phyloP scores from a whole-genome alignment of 768 basidiomycete genomes.

The Rubroboletus satanas region DNA sequence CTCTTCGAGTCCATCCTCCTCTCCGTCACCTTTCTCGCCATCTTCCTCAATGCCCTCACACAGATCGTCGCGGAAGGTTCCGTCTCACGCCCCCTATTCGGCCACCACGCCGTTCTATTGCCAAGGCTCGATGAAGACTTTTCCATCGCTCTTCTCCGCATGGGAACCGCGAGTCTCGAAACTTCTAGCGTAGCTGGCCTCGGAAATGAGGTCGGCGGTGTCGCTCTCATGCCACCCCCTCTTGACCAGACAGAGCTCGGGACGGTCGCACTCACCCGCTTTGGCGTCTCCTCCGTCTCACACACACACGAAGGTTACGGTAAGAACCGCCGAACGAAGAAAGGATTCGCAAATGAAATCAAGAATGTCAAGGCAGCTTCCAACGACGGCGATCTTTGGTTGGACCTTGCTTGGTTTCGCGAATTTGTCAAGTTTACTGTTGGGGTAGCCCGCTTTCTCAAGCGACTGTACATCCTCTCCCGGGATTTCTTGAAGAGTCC shows the following conservation, averaged over 20 bases:
- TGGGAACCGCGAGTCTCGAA: constrained; percentile 74
- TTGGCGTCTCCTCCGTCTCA: constrained; percentile 40
- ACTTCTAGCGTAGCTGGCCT: constrained; percentile 68
- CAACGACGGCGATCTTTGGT: constrained; percentile 36
- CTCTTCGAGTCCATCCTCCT: constrained; percentile 65
- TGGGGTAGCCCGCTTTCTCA: constrained; percentile 28
- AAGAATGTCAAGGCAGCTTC: constrained; percentile 36
- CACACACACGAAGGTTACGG: constrained; percentile 27
- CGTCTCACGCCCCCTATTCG: constrained; percentile 58
- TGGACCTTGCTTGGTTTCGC: constrained; percentile 39
- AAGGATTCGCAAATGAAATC: constrained; percentile 52
- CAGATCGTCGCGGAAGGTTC: constrained; percentile 63
- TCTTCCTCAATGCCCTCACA: constrained; percentile 57
- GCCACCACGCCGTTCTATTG: constrained; percentile 38
- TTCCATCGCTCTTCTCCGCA: constrained; percentile 62
- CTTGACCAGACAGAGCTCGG: constrained; percentile 25
- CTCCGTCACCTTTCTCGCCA: constrained; percentile 52
- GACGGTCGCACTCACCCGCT: constrained; percentile 38
- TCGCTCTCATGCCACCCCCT: constrained; percentile 29
- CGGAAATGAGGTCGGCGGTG: constrained; percentile 66
- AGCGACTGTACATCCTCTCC: constrained; percentile 14
- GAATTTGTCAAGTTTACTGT: constrained; percentile 36
- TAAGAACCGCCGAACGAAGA: constrained; percentile 20
- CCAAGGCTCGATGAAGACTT: constrained; percentile 71
- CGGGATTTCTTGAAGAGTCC: constrained; percentile 19